Base-by-base conservation (phyloP, 306 rosid species). In the Sicyos edulis region DNA sequence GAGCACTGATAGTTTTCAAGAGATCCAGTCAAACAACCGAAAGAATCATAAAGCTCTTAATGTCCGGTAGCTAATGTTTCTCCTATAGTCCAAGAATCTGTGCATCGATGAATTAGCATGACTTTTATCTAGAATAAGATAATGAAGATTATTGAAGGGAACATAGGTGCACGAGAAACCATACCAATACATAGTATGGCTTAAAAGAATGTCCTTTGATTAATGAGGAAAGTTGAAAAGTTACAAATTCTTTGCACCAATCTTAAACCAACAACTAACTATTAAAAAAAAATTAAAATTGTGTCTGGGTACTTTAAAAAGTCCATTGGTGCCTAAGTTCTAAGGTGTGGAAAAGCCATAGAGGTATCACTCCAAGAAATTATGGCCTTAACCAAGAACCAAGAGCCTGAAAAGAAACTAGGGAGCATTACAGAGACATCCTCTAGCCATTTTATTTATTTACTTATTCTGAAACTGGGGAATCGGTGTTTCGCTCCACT, bases 331-430 rank as follows among this genome's bases (percentile, higher is more conserved):
- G 44, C 37, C 37, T 32, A 32, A 32, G 37, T 1, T 40, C 70
- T 63, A 63, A 63, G 52, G 24, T 37, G 70, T 37, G 29, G 10
- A 63, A 63, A 21, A 37, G 17, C 52, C 52, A 62, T 9, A 40
- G 52, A 40, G 29, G 4, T 6, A 42, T 40, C 24, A 8, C 24
- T 34, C 49, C 14, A 32, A 11, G 19, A 62, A n/a, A 62, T 62
- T 62, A 62, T n/a, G 50, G 69, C 16, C 21, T 62, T 37, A n/a
- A n/a, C 50, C 13, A 37, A 62, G 50, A 62, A 62, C 68, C 50
- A 62, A 17, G 70, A 40, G 52, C 70, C 52, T 16, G 16, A 63
- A 40, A 63, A 29, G 19, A n/a, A 63, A 40, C 71, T 11, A 44
- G 71, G 32, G 17, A 65, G 71, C 34, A 65, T 44, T 16, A 5